Evolutionary conservation across 108 stramenopile genomes (phyloP).

Genomic region (Skeletonema tropicum): DNA sequence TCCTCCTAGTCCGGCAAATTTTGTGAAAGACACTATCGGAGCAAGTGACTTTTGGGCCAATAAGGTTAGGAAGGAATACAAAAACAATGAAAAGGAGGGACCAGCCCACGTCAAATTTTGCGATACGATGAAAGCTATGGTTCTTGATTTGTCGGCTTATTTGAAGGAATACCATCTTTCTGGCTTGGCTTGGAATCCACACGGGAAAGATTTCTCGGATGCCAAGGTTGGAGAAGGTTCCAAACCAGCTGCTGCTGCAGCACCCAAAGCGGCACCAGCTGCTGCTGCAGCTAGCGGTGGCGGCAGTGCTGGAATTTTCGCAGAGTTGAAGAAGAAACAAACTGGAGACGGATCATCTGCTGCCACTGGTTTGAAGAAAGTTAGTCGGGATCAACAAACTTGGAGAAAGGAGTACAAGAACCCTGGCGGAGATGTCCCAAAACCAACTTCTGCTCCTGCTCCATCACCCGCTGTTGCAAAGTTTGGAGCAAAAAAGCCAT

Average conservation of each 20-base stretch:
- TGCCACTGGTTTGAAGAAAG: constrained; percentile 93
- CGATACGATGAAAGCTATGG: constrained; percentile 83
- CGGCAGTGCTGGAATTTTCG: constrained; percentile 56
- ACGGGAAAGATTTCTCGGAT: constrained; percentile 77
- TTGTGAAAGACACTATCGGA: constrained; percentile 86
- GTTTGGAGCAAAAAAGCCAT: constrained; percentile 49
- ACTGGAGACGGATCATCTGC: constrained; percentile 80
- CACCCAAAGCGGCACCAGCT: constrained; percentile 20
- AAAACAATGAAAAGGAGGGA: constrained; percentile 75
- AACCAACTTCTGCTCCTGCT: constrained; percentile 10
- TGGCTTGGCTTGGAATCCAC: constrained; percentile 89
- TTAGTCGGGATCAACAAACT: constrained; percentile 94
- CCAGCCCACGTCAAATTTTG: constrained; percentile 88
- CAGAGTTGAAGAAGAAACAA: constrained; percentile 71
- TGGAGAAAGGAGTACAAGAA: constrained; percentile 94
- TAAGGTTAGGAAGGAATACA: constrained; percentile 94
- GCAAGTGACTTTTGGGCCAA: constrained; percentile 96
- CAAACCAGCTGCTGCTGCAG: constrained; percentile 43
- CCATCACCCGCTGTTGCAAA: constrained; percentile 11
- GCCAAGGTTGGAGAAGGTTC: constrained; percentile 61
- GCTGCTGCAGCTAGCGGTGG: constrained; percentile 24
- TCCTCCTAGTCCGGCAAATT: constrained; percentile 68
- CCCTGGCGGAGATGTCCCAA: constrained; percentile 38
- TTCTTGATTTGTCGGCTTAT: constrained; percentile 78
- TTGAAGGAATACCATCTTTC: constrained; percentile 91